Base-by-base conservation (phyloP, 2,329 filamentous ascomycete species). In the Sclerotinia sclerotiorum region DNA sequence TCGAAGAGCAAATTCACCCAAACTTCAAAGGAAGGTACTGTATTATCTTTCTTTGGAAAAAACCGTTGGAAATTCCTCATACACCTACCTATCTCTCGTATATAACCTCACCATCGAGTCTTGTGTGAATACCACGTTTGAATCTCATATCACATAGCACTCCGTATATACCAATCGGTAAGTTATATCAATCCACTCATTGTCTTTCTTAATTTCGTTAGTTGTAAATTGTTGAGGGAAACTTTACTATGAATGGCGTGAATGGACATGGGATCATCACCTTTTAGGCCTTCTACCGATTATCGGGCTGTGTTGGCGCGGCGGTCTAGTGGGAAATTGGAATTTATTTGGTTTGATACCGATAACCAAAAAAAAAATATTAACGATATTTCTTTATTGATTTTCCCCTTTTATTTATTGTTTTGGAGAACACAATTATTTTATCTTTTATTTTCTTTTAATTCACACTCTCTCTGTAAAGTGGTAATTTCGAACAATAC, bases 401-500 rank as follows among this genome's bases (percentile, higher is more conserved):
- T 19, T 48, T 17, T 42, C n/a, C 29, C 32, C 29, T 51, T 35
- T 27, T n/a, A 35, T 27, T 42, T 42, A 17, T 11, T 48, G 27
- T 27, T 3, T 58, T 8, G 6, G n/a, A 49, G 15, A 2, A 42
- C n/a, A 49, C 15, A 48, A 49, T 21, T 39, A 29, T 15, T 55
- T 27, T 27, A 42, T 24, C 42, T 19, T 58, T 4, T 49, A 19
- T 10, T 55, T 21, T 27, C 39, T 35, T 58, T 13, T 49, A n/a
- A 60, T 55, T 42, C 62, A 32, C 57, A 39, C 39, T 39, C 35
- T 60, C 10, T 60, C 10, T 24, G 21, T 5, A 32, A 32, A 17
- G 21, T 42, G 4, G 7, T 64, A 54, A 27, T 65, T 51, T 49
- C 21, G 65, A 67, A 67, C 65, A 67, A 62, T 67, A 62, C 56